Conservation (phyloP, 345 rosid genomes). For the Lenwebbia sp. region DNA sequence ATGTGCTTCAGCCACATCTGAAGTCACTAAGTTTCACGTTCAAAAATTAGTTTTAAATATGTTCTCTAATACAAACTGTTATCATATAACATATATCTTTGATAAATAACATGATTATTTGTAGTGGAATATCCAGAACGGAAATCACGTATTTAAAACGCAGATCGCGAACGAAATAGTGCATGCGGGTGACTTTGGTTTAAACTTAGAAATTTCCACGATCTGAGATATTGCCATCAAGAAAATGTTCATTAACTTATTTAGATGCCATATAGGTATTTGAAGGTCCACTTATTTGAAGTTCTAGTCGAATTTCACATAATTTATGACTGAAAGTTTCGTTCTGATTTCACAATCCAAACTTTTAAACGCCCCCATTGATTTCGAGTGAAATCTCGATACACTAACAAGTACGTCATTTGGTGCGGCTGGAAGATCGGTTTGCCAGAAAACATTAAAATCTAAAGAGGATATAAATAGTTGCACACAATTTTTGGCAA, state of each 20-base stretch:
- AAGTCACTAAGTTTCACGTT: neutral
- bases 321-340: neutral
- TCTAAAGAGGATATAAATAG: neutral
- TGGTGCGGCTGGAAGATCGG: too few species aligned
- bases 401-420: too few species aligned
- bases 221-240: neutral
- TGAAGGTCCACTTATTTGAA: neutral
- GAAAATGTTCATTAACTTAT: neutral
- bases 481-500: neutral
- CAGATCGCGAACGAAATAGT: neutral
- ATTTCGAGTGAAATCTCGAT: too few species aligned
- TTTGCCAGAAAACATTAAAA: too few species aligned
- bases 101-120: neutral
- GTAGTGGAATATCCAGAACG: neutral
- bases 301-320: neutral
- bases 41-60: neutral
- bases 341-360: neutral
- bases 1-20: neutral
- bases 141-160: neutral
- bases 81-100: neutral
- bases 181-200: neutral
- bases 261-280: neutral
- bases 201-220: neutral
- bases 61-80: neutral
- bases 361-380: neutral